A percentile compares a stretch with the other conserved stretches of the same genome.
Evolutionary conservation across 176 grass and related monocot species (phyloP).

Genomic region (Triticum timopheevii): DNA sequence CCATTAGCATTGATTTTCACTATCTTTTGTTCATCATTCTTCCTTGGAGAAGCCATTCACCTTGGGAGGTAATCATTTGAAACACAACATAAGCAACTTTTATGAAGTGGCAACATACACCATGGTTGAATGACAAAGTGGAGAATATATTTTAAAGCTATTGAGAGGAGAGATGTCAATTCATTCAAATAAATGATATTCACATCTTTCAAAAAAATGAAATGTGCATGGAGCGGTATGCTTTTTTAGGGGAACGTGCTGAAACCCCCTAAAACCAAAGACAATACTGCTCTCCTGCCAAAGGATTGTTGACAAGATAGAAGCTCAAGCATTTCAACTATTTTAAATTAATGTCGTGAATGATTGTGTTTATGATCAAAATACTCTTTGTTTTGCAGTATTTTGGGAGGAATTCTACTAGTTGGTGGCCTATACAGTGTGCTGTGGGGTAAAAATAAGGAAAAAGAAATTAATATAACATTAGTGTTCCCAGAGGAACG

Average conservation of each 20-base stretch:
- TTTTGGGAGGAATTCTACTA: slow-evolving; percentile 40
- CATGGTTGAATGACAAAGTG: too few relatives aligned
- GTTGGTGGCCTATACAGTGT: slow-evolving; percentile 50
- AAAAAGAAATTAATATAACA: background rate
- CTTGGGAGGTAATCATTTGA: slow-evolving; percentile 42
- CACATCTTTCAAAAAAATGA: too few relatives aligned
- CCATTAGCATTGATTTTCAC: slow-evolving; percentile 60
- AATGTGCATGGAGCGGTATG: too few relatives aligned
- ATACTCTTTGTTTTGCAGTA: background rate
- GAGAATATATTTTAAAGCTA: too few relatives aligned
- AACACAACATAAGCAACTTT: background rate
- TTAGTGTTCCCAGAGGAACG: background rate
- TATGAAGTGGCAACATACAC: background rate
- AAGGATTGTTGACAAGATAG: too few relatives aligned
- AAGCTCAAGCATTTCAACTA: background rate
- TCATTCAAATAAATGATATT: too few relatives aligned
- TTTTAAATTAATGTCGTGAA: background rate
- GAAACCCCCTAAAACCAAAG: too few relatives aligned
- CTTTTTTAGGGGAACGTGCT: too few relatives aligned
- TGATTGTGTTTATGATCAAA: background rate
- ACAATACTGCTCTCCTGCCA: too few relatives aligned
- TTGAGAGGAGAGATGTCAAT: too few relatives aligned
- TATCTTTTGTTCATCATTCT: slow-evolving; percentile 53
- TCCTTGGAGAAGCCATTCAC: slow-evolving; percentile 54
- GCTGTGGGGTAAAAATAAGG: slow-evolving; percentile 55